phyloP scores from a whole-genome alignment of 2,329 filamentous ascomycete species.

The Exophiala sp. region DNA sequence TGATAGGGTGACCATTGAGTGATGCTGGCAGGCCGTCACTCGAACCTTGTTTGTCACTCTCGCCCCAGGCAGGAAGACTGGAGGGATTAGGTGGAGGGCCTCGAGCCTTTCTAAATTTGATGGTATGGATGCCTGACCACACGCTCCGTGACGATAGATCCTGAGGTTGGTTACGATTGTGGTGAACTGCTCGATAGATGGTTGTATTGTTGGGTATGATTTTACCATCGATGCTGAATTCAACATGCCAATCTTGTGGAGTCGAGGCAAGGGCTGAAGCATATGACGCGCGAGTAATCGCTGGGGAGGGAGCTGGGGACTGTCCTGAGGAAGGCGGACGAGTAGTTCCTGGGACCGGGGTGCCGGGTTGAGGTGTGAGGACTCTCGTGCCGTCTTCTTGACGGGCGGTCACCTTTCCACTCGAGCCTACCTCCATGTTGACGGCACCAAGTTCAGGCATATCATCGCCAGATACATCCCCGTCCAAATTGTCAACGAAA shows the following conservation, averaged over 20 bases:
- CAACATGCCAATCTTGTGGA: constrained; percentile 94
- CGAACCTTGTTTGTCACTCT: constrained; percentile 41
- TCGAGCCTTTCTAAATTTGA: constrained; percentile 83
- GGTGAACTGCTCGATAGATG: constrained; percentile 90
- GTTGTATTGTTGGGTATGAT: constrained; percentile 87
- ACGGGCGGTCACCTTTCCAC: constrained; percentile 82
- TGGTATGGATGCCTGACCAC: constrained; percentile 85
- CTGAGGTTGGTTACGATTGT: constrained; percentile 57
- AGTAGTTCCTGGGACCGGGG: constrained; percentile 34
- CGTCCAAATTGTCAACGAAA: constrained; percentile 86
- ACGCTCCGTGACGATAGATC: constrained; percentile 72
- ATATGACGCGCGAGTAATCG: constrained; percentile 63
- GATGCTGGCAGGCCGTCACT: constrained; percentile 65
- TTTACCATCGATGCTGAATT: constrained; percentile 84
- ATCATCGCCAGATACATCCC: constrained; percentile 72
- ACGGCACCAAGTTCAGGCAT: constrained; percentile 81
- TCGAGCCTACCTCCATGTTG: constrained; percentile 82
- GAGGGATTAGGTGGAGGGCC: constrained; percentile 77
- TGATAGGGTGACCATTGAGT: constrained; percentile 76
- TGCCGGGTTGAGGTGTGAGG: constrained; percentile 65
- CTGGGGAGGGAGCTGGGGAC: constrained; percentile 41
- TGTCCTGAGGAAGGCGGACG: constrained; percentile 27
- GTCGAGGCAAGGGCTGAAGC: constrained; percentile 75
- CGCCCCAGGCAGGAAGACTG: constrained; percentile 44
- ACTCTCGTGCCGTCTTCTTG: constrained; percentile 89